Evolutionary conservation across 345 rosid genomes (phyloP).

Genomic region (Lumnitzera littorea): DNA sequence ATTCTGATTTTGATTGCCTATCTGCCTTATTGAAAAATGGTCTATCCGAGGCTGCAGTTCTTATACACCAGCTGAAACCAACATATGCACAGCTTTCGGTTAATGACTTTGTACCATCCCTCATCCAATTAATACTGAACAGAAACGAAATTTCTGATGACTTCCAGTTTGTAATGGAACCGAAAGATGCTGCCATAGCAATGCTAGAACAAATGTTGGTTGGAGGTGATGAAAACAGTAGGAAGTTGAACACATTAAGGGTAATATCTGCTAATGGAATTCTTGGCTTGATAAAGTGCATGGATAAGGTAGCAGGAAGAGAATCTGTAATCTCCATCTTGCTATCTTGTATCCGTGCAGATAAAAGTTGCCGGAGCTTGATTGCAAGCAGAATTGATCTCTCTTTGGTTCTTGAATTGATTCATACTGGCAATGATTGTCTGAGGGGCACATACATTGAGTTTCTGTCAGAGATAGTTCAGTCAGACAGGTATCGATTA

Average conservation of each 20-base stretch:
- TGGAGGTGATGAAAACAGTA: slow-evolving; percentile 41
- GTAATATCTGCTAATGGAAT: slow-evolving; percentile 44
- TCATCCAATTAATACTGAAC: slow-evolving; percentile 34
- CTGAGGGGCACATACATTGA: slow-evolving; percentile 44
- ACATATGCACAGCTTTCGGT: slow-evolving; percentile 40
- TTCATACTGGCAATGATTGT: slow-evolving; percentile 46
- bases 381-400: slow-evolving; percentile 41
- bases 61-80: slow-evolving; percentile 48
- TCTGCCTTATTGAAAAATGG: slow-evolving; percentile 57
- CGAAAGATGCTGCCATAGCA: slow-evolving; percentile 46
- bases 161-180: slow-evolving; percentile 34
- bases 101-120: slow-evolving; percentile 45
- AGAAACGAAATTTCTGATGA: slow-evolving; percentile 29
- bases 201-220: slow-evolving; percentile 54
- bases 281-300: slow-evolving; percentile 39
- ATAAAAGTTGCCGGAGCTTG: slow-evolving; percentile 39
- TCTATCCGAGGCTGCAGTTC: slow-evolving; percentile 48
- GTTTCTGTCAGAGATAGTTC: slow-evolving; percentile 48
- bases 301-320: slow-evolving; percentile 39
- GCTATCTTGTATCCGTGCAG: slow-evolving; percentile 44
- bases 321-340: slow-evolving; percentile 40
- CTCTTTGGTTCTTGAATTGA: slow-evolving; percentile 45
- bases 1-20: slow-evolving; percentile 54
- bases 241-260: slow-evolving; percentile 27
- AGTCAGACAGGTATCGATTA: slow-evolving; percentile 37